Base-by-base conservation (phyloP, 768 basidiomycete species). In the Tylopilus subfusipes region DNA sequence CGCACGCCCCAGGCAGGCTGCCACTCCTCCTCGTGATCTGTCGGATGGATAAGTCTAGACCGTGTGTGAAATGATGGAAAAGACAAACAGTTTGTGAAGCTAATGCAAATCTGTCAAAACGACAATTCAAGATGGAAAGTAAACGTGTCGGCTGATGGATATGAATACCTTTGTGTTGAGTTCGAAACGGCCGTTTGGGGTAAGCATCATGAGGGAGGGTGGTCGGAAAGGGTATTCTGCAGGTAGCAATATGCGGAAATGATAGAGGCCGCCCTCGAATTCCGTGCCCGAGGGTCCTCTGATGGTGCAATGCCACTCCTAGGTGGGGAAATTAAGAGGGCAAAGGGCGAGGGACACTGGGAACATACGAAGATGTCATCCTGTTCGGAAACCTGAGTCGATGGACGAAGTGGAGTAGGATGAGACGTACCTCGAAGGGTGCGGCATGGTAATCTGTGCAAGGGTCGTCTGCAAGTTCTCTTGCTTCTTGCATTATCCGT, bases 1-100 rank as follows among this genome's bases (percentile, higher is more conserved):
- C 96, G 82, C 19, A 98, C 90, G 52, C 96, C 96, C 96, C 96
- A 98, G 24, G 93, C 93, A 34, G 96, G 96, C 71, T 98, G 94
- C 96, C 96, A 98, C 30, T 91, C 78, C 62, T 98, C 96, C 71
- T 94, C 92, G 61, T 98, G 94, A 76, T 96, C 89, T 92, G 63
- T 39, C 19, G 9, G 43, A 60, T 57, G 45, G 55, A 42, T 67
- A 50, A 70, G 61, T 54, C 68, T 71, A 72, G 69, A 58, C 63
- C 55, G 33, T 31, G 47, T 53, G 57, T 57, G 54, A 59, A 62
- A 56, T 53, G n/a, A 53, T 16, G 55, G 48, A 52, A 45, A 45
- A 39, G 31, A 77, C 86, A 50, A 63, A 93, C 90, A 94, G 61
- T 79, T 93, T 42, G 90, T 94, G 70, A 93, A 94, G 68, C 90